Evolutionary conservation across 2,329 filamentous ascomycete species (phyloP), one percentile per base, ranked within the genome.

Genomic region (Aspergillus chevalieri): DNA sequence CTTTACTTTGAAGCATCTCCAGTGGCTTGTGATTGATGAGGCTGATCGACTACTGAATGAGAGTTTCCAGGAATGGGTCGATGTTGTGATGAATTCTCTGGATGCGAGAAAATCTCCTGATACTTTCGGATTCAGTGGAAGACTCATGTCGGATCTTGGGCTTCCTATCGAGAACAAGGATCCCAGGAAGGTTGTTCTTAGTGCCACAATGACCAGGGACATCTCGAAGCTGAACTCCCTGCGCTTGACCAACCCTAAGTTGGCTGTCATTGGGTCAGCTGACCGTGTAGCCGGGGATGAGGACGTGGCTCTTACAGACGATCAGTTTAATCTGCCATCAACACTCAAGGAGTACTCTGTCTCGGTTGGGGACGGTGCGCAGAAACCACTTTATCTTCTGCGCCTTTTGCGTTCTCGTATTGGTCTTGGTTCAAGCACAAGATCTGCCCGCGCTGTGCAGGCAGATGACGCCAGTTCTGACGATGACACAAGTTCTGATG

Each of bases 11-110:
- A 81, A 86, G 49, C 79, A 87, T 63, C 76, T 96, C 4, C 82
- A 87, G 52, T 97, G 91, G 90, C 76, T 97, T 0, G 82, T 96
- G 2, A 86, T 96, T 43, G 92, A 97, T 61, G 92, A 97, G 70
- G 93, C 92, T 9, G 92, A 97, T 68, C 89, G 93, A 64, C 75
- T 97, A 10, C 79, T 97, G 5, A 86, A 91, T 41, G 89, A 97
- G 66, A 91, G 87, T 62, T 96, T 93, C 68, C 91, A 96, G 65
- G 87, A 92, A 61, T 96, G 91, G 91, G 76, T 94, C 3, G 81
- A 84, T 38, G 73, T 85, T 0, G 81, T 93, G 6, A 84, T 89
- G 60, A 67, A 68, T 19, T 74, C 74, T 2, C 57, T 81, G 63
- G 80, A 84, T 14, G 73, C 74, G 42, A 75, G 88, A 53, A 75